Evolutionary conservation across 2,329 filamentous ascomycete species (phyloP).

Genomic region (Aspergillus sp.): DNA sequence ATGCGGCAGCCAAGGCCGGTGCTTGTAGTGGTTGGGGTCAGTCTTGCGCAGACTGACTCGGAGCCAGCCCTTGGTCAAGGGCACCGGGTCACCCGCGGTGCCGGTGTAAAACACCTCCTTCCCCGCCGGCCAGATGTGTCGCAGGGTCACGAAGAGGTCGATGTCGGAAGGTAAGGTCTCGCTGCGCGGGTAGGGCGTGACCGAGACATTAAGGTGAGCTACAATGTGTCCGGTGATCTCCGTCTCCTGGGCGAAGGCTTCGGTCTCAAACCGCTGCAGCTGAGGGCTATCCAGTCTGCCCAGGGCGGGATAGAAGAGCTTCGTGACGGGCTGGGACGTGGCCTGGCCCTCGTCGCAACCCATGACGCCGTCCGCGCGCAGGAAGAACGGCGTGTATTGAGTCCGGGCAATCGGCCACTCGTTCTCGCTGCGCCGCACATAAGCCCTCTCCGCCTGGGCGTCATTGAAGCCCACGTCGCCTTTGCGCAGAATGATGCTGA

Average conservation of each 20-base stretch:
- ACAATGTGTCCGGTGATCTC: slow-evolving; percentile 62
- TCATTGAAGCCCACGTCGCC: slow-evolving; percentile 60
- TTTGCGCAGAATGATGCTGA: slow-evolving; percentile 54
- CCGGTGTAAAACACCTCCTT: slow-evolving; percentile 49
- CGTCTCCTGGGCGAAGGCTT: slow-evolving; percentile 51
- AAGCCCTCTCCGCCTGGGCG: slow-evolving; percentile 49
- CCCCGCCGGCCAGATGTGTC: slow-evolving; percentile 40
- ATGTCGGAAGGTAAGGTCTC: slow-evolving; percentile 41
- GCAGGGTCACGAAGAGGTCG: slow-evolving; percentile 48
- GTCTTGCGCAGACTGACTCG: slow-evolving; percentile 44
- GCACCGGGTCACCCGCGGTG: slow-evolving; percentile 47
- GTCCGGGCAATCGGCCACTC: slow-evolving; percentile 62
- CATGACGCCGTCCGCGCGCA: slow-evolving; percentile 42
- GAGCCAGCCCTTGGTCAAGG: slow-evolving; percentile 47
- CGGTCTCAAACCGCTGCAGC: slow-evolving; percentile 48
- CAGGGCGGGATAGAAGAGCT: slow-evolving; percentile 51
- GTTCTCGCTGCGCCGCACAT: slow-evolving; percentile 45
- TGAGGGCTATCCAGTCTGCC: slow-evolving; percentile 48
- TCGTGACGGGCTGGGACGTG: slow-evolving; percentile 19
- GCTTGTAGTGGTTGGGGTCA: slow-evolving; percentile 34
- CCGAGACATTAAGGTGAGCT: slow-evolving; percentile 55
- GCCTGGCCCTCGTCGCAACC: slow-evolving; percentile 22
- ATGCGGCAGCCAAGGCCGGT: slow-evolving; percentile 39
- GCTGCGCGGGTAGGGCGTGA: slow-evolving; percentile 30
- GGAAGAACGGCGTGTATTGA: slow-evolving; percentile 52